Evolutionary conservation across 1,139 yeast genomes (phyloP).

Genomic region (Nakaseomyces uthaithaninus): DNA sequence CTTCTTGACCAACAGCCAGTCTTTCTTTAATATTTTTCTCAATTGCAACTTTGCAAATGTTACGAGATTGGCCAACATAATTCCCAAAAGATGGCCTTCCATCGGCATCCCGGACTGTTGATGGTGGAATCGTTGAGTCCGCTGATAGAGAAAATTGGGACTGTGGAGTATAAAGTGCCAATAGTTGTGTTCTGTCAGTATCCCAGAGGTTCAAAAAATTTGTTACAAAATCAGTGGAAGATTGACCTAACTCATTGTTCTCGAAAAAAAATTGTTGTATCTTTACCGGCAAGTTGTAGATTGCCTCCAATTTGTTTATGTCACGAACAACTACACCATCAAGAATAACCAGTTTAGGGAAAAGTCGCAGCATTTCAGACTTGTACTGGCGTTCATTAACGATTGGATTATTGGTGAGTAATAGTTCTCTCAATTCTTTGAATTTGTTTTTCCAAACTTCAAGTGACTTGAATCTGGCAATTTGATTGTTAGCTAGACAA

Average conservation of each 20-base stretch:
- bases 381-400: slow-evolving; percentile 42
- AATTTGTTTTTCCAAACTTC: slow-evolving; percentile 78
- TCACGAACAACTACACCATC: slow-evolving; percentile 76
- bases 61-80: slow-evolving; percentile 66
- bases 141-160: slow-evolving; percentile 75
- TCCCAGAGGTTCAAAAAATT: slow-evolving; percentile 80
- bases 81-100: slow-evolving; percentile 49
- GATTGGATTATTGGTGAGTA: slow-evolving; percentile 74
- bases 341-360: slow-evolving; percentile 70
- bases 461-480: slow-evolving; percentile 49
- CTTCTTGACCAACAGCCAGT: slow-evolving; percentile 63
- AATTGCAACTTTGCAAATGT: slow-evolving; percentile 60
- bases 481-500: slow-evolving; percentile 68
- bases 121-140: slow-evolving; percentile 41
- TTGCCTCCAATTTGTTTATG: slow-evolving; percentile 48
- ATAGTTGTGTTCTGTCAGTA: slow-evolving; percentile 57
- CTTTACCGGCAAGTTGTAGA: slow-evolving; percentile 45
- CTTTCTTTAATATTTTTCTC: slow-evolving; percentile 48
- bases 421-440: slow-evolving; percentile 61
- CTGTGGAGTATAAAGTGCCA: slow-evolving; percentile 67
- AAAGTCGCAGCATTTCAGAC: slow-evolving; percentile 55
- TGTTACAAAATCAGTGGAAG: slow-evolving; percentile 68
- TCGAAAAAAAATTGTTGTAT: slow-evolving; percentile 66
- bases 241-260: slow-evolving; percentile 58
- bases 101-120: slow-evolving; percentile 36